Evolutionary conservation across 352 stramenopile genomes (phyloP).

Genomic region (Globisporangium camurandrum): DNA sequence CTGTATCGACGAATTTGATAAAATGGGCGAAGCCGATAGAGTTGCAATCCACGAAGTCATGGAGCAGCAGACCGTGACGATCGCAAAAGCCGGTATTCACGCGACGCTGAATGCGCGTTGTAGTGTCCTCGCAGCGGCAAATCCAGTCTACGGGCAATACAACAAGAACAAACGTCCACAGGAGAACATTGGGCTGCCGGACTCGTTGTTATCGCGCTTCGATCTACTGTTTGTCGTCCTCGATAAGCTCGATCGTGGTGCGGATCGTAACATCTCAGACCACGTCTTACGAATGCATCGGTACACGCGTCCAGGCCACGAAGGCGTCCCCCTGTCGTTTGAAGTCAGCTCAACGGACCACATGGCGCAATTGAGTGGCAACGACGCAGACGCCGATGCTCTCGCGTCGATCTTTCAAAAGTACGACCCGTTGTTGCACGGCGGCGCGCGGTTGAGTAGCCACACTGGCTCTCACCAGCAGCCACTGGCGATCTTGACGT

Average conservation of each 20-base stretch:
- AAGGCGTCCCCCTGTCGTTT: constrained; percentile 87
- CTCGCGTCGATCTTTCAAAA: constrained; percentile 90
- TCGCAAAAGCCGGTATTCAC: constrained; percentile 99
- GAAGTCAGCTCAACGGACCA: constrained; percentile 77
- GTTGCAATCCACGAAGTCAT: constrained; percentile 99
- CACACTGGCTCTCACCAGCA: too few relatives aligned
- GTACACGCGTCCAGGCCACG: constrained; percentile 84
- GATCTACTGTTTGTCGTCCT: constrained; percentile 99
- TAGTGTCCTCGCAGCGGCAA: constrained; percentile 97
- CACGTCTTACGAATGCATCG: constrained; percentile 97
- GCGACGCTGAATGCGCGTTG: constrained; percentile 98
- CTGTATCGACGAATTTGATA: constrained; percentile 99
- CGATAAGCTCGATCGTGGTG: constrained; percentile 94
- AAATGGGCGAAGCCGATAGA: constrained; percentile 96
- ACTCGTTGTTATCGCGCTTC: constrained; percentile 99
- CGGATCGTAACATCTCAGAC: constrained; percentile 93
- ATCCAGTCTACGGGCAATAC: constrained; percentile 99
- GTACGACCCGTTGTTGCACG: constrained; percentile 85
- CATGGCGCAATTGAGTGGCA: constrained; percentile 50
- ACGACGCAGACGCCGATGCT: constrained; percentile 64
- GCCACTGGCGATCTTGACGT: constrained; percentile 91
- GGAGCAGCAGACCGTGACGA: constrained; percentile 97
- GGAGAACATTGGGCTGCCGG: constrained; percentile 98
- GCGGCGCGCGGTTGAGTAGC: constrained; percentile 45
- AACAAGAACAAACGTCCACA: constrained; percentile 96